phyloP scores from a whole-genome alignment of 73 alveolate species.

The Strombidium stylifer region DNA sequence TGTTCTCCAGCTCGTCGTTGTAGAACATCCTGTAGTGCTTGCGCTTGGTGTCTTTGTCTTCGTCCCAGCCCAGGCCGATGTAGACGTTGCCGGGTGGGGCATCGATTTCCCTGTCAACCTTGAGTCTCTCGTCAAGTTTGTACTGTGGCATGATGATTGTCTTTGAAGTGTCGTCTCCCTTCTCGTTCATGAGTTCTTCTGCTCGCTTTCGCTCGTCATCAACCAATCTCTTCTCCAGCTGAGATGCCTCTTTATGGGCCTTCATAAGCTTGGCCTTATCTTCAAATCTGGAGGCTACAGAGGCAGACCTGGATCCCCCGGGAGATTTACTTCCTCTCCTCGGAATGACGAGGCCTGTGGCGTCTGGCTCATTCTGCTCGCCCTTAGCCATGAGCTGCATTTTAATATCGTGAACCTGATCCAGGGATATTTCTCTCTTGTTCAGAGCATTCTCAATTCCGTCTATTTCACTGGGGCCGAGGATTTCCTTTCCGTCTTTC shows the following conservation, averaged over 20 bases:
- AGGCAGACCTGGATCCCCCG: not conserved
- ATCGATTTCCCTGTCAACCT: constrained; percentile 19
- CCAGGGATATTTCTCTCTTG: not conserved
- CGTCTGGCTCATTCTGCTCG: constrained; percentile 3
- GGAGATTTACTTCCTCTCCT: not conserved
- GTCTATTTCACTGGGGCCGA: no score
- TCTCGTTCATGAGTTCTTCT: constrained; percentile 12
- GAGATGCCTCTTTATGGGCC: constrained; percentile 21
- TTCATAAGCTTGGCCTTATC: constrained; percentile 1
- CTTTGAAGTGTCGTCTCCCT: constrained; percentile 9
- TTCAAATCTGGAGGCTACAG: not conserved
- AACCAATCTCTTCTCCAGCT: constrained; percentile 12
- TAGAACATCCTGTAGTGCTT: constrained; percentile 82
- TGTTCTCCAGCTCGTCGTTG: constrained; percentile 78
- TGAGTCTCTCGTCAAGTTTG: constrained; percentile 25
- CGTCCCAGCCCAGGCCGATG: constrained; percentile 52
- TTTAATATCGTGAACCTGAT: not conserved
- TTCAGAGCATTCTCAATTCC: no score
- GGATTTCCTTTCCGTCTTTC: no score
- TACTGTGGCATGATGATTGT: constrained; percentile 48
- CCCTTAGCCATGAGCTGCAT: not conserved
- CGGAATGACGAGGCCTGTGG: not conserved
- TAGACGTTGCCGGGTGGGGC: constrained; percentile 38
- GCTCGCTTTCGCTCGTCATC: constrained; percentile 3
- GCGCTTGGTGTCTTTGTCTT: not conserved